Base-by-base conservation (phyloP, 495 filamentous ascomycete species). In the Daldinia childiae region DNA sequence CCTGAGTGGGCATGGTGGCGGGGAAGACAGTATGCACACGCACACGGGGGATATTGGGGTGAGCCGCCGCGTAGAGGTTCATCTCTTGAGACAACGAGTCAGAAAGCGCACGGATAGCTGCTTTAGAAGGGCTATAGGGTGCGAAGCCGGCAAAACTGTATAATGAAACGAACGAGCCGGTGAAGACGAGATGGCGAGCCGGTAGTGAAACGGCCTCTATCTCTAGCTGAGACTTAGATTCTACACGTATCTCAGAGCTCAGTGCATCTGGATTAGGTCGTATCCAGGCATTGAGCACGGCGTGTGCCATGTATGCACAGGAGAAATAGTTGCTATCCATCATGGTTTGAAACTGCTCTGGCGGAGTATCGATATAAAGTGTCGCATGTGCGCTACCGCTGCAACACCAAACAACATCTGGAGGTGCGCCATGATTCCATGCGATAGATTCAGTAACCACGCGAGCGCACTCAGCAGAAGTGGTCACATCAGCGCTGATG, bases 281-380 rank as follows among this genome's bases (percentile, higher is more conserved):
- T 4, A 90, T 81, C 83, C 90, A 87, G 24, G 76, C 60, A 39
- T 79, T 83, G 19, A 91, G 77, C 0, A 81, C 76, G 0, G 84
- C 84, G 72, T 95, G 92, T 17, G 93, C 92, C 67, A 92, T 91
- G 76, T 94, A 91, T 17, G 88, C 88, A 24, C 88, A 87, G 9
- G 91, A 89, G 86, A 91, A 93, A 81, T 95, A 97, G 72, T 96
- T 93, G 38, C 87, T 88, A 72, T 92, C 89, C 87, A 96, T 93
- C 79, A 94, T 91, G 58, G 84, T 75, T 38, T 87, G 83, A 73
- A 95, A 81, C 29, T 83, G 82, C 29, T 88, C 79, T 1, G 34
- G 17, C 7, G 87, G 81, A 2, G 89, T 87, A 64, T 96, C 91
- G 69, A 92, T 76, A 79, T 95, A 95, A 62, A 92, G 88, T 0